Percentiles rank a stretch among this genome's conserved stretches.
Conservation (phyloP, 352 stramenopile species). For the Blastocystis sp. region DNA sequence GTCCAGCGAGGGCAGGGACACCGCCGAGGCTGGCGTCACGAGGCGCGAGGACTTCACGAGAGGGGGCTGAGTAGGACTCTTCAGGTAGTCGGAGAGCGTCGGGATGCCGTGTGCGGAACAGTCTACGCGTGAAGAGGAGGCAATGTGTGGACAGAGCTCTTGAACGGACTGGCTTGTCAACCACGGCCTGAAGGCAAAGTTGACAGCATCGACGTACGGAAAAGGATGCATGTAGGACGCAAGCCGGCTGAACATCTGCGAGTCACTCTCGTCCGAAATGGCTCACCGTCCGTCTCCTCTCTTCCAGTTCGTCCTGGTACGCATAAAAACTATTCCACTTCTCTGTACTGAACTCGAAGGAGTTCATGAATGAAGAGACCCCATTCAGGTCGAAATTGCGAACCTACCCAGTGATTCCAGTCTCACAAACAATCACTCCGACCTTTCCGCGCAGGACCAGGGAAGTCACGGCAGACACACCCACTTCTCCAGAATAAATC, state of each 20-base stretch:
- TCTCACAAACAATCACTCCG: neutral
- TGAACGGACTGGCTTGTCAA: neutral
- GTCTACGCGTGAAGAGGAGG: neutral
- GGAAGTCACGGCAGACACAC: conserved; percentile 29
- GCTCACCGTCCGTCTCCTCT: neutral
- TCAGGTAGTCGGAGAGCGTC: neutral
- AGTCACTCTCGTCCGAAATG: neutral
- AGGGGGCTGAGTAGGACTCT: neutral
- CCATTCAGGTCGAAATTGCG: conserved; percentile 65
- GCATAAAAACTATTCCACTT: conserved; percentile 52
- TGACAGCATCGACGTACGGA: neutral
- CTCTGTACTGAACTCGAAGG: conserved; percentile 59
- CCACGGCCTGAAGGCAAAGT: neutral
- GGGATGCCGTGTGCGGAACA: neutral
- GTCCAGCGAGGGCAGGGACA: conserved; percentile 10
- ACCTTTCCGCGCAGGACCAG: conserved; percentile 45
- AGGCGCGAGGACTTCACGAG: neutral
- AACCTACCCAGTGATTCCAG: neutral
- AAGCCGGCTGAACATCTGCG: neutral
- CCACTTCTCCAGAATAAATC: conserved; percentile 23
- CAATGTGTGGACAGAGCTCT: neutral
- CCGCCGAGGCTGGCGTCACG: neutral
- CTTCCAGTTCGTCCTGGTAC: neutral
- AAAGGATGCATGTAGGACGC: neutral
- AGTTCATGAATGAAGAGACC: conserved; percentile 31